Conservation (phyloP, 2,329 filamentous ascomycete genomes). For the Cladosporium austrohemisphaericum region DNA sequence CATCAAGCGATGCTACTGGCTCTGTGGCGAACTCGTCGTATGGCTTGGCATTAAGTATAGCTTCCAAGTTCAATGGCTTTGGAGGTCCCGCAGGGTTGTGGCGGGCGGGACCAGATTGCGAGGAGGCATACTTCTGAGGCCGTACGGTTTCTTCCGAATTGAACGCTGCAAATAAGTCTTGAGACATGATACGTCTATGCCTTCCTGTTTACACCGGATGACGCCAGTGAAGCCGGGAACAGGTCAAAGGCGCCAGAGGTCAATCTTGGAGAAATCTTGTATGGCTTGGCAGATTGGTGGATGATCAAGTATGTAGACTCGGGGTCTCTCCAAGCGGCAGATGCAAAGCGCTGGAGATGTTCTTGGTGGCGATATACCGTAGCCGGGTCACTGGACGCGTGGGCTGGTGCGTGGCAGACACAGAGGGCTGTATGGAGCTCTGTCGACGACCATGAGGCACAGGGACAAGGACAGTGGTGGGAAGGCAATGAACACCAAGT, state of each 20-base stretch:
- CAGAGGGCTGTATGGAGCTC: conserved; percentile 1
- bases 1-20: conserved; percentile 31
- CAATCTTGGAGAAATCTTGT: no score
- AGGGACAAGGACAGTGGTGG: conserved; percentile 3
- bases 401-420: conserved; percentile 8
- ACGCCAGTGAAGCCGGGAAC: neutral
- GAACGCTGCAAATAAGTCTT: conserved; percentile 53
- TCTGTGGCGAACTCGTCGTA: conserved; percentile 16
- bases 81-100: conserved; percentile 10
- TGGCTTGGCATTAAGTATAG: conserved; percentile 8
- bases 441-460: no score
- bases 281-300: no score
- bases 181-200: conserved; percentile 48
- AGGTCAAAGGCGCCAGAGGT: no score
- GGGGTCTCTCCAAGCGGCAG: neutral
- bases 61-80: conserved; percentile 38
- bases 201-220: neutral
- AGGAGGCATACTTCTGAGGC: conserved; percentile 30
- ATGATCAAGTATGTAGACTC: neutral
- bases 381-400: conserved; percentile 3
- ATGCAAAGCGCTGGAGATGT: neutral
- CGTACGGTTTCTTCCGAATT: conserved; percentile 19
- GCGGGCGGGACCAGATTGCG: neutral
- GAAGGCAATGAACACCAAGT: neutral
- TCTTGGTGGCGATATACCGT: neutral